Evolutionary conservation across 148 eudicot species (phyloP).

Genomic region (Arctostaphylos glauca): DNA sequence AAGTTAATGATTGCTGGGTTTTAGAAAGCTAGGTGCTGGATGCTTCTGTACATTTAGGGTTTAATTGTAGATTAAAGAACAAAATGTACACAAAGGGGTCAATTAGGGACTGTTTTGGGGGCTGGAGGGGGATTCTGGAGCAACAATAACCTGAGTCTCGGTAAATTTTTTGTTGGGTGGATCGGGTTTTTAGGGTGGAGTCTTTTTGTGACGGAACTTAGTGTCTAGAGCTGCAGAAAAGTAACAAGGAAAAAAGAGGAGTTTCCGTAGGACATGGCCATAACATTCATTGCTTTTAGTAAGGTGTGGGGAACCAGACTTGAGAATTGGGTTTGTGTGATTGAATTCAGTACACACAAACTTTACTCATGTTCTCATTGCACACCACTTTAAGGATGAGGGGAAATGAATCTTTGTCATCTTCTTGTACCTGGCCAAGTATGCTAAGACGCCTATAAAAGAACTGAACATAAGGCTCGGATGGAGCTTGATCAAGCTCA

Average conservation of each 20-base stretch:
- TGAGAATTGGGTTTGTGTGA: not conserved
- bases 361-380: not conserved
- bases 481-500: not conserved
- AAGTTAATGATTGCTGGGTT: not conserved
- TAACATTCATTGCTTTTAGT: not conserved
- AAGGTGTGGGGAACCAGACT: not conserved
- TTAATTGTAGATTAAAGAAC: not conserved
- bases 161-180: not conserved
- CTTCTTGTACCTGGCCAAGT: not conserved
- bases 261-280: not conserved
- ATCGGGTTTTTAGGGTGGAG: not conserved
- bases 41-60: not conserved
- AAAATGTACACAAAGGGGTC: not conserved
- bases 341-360: not conserved
- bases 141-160: not conserved
- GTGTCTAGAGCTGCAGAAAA: not conserved
- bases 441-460: not conserved
- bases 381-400: not conserved
- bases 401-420: not conserved
- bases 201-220: not conserved
- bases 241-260: not conserved
- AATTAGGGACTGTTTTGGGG: not conserved
- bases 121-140: not conserved
- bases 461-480: not conserved
- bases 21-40: not conserved